Evolutionary conservation across 176 grass and related monocot genomes (phyloP).

Genomic region (Guadua angustifolia): DNA sequence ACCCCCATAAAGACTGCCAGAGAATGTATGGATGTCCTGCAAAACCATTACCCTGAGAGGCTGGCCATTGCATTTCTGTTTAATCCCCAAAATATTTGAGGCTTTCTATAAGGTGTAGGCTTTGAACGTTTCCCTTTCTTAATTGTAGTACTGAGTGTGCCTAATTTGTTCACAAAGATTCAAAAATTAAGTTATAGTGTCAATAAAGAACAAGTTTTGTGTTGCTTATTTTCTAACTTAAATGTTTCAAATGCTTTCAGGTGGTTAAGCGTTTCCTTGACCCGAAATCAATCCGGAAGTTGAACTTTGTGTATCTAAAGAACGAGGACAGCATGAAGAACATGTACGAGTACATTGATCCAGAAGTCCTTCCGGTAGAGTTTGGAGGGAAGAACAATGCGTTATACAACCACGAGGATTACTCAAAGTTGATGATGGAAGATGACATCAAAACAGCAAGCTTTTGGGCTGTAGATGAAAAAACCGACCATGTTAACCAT

Average conservation of each 20-base stretch:
- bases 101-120: constrained; percentile 71
- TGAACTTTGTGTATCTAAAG: constrained; percentile 70
- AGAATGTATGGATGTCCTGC: constrained; percentile 62
- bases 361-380: constrained; percentile 64
- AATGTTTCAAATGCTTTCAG: constrained; percentile 31
- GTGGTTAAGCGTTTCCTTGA: constrained; percentile 72
- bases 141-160: neutral
- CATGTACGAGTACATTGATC: constrained; percentile 65
- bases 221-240: neutral
- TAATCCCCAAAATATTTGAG: constrained; percentile 85
- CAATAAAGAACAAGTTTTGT: neutral
- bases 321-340: constrained; percentile 69
- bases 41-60: constrained; percentile 93
- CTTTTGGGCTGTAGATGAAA: constrained; percentile 51
- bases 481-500: constrained; percentile 19
- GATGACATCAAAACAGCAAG: constrained; percentile 66
- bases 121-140: neutral
- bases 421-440: constrained; percentile 69
- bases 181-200: neutral
- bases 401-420: constrained; percentile 80
- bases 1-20: constrained; percentile 73
- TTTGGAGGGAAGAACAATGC: constrained; percentile 72
- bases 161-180: neutral
- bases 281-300: constrained; percentile 64
- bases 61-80: constrained; percentile 70